Evolutionary conservation across 352 stramenopile genomes (phyloP), one percentile per base, ranked within the genome.

Genomic region (Phytophthora palmivora): DNA sequence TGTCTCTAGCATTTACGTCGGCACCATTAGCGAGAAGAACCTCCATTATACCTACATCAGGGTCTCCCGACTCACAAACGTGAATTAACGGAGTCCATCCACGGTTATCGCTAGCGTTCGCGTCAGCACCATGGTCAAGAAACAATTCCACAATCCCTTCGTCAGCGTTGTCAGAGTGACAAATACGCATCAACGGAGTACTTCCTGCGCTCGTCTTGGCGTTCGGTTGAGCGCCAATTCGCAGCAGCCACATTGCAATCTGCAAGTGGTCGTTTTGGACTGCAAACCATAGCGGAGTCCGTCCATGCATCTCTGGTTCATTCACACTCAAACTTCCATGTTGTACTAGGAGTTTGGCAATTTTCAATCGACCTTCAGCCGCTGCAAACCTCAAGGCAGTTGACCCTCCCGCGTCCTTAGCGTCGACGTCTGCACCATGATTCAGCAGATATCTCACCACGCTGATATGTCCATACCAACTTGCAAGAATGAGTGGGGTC

Each of bases 71-170:
- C 34, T 50, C 24, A 9, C 43, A 50, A 24, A 24, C 24, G 21
- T 50, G 24, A 50, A 50, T 50, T n/a, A 50, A 33, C 34, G 43
- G 43, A 4, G 43, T 50, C 43, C 24, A 50, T 24, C 43, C 43
- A 24, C 30, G 43, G 26, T 38, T 11, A 37, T 50, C 43, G 8
- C 14, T 50, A n/a, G 26, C 24, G 5, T 37, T 24, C n/a, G 37
- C 43, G 1, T 37, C 43, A 19, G 43, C 43, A 11, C 24, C 26
- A n/a, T 50, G 43, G 24, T 50, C 43, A 37, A 50, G 26, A 4
- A 50, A 50, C 14, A 38, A 6, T 7, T 50, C 2, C 24, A 50
- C 26, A 18, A 16, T 16, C 7, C 34, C 26, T 22, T 50, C 43
- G 19, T 36, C n/a, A 28, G 43, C 24, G 19, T 37, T 50, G 34